phyloP scores from a whole-genome alignment of 2,329 filamentous ascomycete genomes.

The Emergomyces orientalis region DNA sequence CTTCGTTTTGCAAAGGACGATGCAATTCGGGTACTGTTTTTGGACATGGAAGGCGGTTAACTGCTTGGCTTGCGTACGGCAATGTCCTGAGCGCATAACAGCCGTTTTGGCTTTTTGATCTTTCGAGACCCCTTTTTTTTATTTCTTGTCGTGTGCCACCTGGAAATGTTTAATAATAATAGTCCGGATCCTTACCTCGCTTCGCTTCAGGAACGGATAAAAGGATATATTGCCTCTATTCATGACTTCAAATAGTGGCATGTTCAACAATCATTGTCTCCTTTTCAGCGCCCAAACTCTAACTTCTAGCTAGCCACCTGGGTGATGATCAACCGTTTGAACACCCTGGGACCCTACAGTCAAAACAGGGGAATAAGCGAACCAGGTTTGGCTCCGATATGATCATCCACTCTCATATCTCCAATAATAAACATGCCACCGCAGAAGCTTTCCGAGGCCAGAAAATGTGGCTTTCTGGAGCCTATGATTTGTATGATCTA shows the following conservation, averaged over 20 bases:
- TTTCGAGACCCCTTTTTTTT: not conserved
- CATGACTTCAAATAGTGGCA: not conserved
- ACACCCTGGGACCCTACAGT: not conserved
- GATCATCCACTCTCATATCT: not conserved
- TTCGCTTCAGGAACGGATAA: too few relatives aligned
- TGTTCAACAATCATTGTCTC: not conserved
- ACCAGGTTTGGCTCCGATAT: not conserved
- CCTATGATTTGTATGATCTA: too few relatives aligned
- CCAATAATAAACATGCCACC: not conserved
- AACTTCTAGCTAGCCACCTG: not conserved
- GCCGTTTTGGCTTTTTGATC: not conserved
- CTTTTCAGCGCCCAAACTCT: not conserved
- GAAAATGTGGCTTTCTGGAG: too few relatives aligned
- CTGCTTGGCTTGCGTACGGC: too few relatives aligned
- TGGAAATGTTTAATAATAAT: too few relatives aligned
- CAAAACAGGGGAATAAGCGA: not conserved
- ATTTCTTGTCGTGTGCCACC: not conserved
- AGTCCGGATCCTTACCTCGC: too few relatives aligned
- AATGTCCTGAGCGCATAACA: not conserved
- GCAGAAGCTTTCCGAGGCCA: too few relatives aligned
- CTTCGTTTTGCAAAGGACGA: too few relatives aligned
- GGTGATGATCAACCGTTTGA: not conserved
- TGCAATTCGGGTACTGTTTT: not conserved
- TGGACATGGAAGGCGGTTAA: too few relatives aligned
- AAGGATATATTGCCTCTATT: not conserved